Base-by-base conservation (phyloP, 805 yeast species). In the Diddensiella santjacobensis region DNA sequence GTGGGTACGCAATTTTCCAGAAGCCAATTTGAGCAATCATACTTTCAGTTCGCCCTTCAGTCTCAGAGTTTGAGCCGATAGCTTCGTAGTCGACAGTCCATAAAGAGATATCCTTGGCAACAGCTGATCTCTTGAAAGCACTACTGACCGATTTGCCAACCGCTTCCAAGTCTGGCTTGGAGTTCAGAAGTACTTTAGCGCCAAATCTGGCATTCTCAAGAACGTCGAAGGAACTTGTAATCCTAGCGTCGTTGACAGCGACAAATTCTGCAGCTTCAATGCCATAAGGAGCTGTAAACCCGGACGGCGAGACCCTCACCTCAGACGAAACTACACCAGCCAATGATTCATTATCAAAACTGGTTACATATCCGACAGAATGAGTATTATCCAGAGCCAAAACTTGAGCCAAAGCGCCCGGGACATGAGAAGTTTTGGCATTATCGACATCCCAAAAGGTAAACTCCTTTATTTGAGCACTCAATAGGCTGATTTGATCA, bases 1-100 rank as follows among this genome's bases (percentile, higher is more conserved):
- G 75, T 13, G 88, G 86, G 53, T 75, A 78, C 4, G 85, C 78
- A 38, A 75, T 70, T 51, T 76, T 75, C 95, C 96, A 88, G 72
- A 87, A 84, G 0, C 83, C 87, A 37, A 84, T 78, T 69, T 89
- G 96, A 49, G 79, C 69, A 43, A 88, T 87, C 64, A 89, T 83
- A 33, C 81, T 75, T 26, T 74, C 73, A 3, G 93, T 80, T 63
- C 89, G 81, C 23, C 95, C 95, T 57, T 79, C 76, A 36, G 93
- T 82, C 47, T 81, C 81, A 52, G 79, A 84, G 57, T 80, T 74
- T 47, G 79, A 87, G 37, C 84, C 87, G 51, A 84, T 70, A 18
- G 78, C 62, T 19, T 80, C 73, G 54, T 77, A 71, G 65, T 88
- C 95, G 44, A 87, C 61, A 22, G 85, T 67, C 50, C 72, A 70